Base-by-base conservation (phyloP, 2,329 filamentous ascomycete genomes). In the Thelonectria discophora region DNA sequence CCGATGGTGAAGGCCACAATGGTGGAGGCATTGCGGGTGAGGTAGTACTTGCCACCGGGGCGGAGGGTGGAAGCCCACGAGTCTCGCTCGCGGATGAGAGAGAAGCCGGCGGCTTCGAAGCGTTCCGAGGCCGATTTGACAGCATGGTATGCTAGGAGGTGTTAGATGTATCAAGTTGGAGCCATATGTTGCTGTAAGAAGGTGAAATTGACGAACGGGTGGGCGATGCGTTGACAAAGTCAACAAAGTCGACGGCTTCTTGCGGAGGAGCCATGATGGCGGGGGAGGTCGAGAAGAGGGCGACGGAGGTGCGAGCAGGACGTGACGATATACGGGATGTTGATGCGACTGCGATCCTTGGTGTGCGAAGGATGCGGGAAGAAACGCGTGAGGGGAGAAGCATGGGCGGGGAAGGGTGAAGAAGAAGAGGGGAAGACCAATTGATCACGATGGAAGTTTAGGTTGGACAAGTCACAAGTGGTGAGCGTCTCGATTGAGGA, bases 1-100 rank as follows among this genome's bases (percentile, higher is more conserved):
- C 94, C 94, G 72, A 98, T 90, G 64, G 92, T 91, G 78, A 98
- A 98, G 65, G 94, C 94, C 60, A 97, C 88, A 66, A 98, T 91
- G 50, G 94, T 96, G 24, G 93, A 97, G 61, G 87, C 90, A 80
- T 98, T 98, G 67, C 94, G 90, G 49, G 94, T 98, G 73, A 97
- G 87, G 80, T 94, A 97, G 84, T 98, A 98, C 80, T 96, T 97
- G 66, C 94, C 94, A 65, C 94, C 94, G 20, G 93, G 92, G 59
- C 88, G 86, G 64, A 97, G 86, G 47, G 85, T 87, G 1, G 90
- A 88, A 13, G 90, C 86, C 94, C 95, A 98, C 48, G 91, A 88
- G 74, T 97, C 93, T 71, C 92, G 91, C 80, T 98, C 94, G 83
- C 89, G 92, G 79, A 99, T 92, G 71, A 90, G 87, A 72, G 87